Conservation (phyloP, 306 rosid species). For the Quercus aquifolioides region DNA sequence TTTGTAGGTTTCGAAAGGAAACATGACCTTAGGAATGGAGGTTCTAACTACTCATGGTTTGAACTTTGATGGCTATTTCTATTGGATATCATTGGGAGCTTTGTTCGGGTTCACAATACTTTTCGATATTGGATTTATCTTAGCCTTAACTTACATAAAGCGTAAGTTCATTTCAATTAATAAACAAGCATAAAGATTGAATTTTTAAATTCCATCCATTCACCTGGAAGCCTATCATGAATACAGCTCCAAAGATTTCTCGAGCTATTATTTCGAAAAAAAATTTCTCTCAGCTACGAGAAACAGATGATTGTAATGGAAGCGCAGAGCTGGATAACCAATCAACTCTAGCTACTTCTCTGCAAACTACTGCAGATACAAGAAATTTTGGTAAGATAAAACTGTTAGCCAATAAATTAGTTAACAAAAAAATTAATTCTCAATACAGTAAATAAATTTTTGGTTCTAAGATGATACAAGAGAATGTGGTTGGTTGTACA, state of each 20-base stretch:
- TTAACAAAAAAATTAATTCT: not conserved
- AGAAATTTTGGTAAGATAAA: slow-evolving; percentile 37
- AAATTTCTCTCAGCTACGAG: slow-evolving; percentile 32
- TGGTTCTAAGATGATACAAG: not conserved
- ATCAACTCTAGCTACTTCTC: slow-evolving; percentile 37
- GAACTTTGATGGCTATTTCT: slow-evolving; percentile 38
- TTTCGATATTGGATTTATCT: slow-evolving; percentile 47
- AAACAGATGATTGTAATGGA: slow-evolving; percentile 19
- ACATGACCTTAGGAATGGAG: slow-evolving; percentile 35
- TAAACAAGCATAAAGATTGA: slow-evolving; percentile 5
- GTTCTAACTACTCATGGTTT: slow-evolving; percentile 47
- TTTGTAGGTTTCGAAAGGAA: slow-evolving; percentile 43
- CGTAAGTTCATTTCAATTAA: slow-evolving; percentile 34
- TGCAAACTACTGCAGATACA: slow-evolving; percentile 30
- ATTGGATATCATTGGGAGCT: slow-evolving; percentile 53
- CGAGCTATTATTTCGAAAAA: slow-evolving; percentile 47
- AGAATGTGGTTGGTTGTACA: slow-evolving; percentile 27
- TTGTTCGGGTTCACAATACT: slow-evolving; percentile 43
- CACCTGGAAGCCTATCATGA: slow-evolving; percentile 23
- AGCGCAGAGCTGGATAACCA: slow-evolving; percentile 28
- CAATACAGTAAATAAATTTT: not conserved
- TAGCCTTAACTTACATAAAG: slow-evolving; percentile 51
- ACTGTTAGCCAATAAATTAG: not conserved
- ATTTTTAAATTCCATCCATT: slow-evolving; percentile 1
- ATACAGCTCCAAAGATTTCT: slow-evolving; percentile 52